Conservation (phyloP, 208 protist genomes). For the Porcisia hertigi region DNA sequence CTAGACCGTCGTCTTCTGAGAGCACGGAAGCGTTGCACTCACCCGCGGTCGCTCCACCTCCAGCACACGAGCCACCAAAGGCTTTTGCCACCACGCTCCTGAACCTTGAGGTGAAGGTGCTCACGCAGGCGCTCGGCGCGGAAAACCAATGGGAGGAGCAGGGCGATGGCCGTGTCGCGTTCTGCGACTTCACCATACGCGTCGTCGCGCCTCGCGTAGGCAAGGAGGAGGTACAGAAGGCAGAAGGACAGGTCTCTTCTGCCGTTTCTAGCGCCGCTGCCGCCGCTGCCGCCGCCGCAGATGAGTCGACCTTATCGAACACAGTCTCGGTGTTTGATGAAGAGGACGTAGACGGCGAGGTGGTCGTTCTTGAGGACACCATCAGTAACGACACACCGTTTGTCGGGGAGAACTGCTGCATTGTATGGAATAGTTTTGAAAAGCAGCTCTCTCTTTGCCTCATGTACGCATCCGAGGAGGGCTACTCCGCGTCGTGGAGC, state of each 20-base stretch:
- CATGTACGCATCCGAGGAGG: constrained; percentile 76
- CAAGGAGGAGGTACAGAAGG: constrained; percentile 10
- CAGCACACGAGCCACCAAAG: not conserved
- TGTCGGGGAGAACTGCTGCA: constrained; percentile 85
- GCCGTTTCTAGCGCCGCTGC: not conserved
- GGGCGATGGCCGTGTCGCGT: constrained; percentile 63
- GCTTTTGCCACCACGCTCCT: constrained; percentile 36
- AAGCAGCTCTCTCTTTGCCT: constrained; percentile 76
- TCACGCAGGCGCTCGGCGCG: constrained; percentile 65
- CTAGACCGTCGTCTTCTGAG: not conserved
- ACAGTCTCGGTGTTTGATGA: constrained; percentile 32
- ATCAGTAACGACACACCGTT: constrained; percentile 79
- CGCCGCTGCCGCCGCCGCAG: not conserved
- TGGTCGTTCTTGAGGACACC: constrained; percentile 69
- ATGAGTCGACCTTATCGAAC: constrained; percentile 1
- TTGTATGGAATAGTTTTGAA: constrained; percentile 87
- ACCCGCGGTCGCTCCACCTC: not conserved
- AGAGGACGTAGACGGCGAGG: constrained; percentile 19
- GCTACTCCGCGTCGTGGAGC: constrained; percentile 75
- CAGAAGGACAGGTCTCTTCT: not conserved
- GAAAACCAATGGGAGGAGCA: constrained; percentile 76
- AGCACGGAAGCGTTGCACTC: not conserved
- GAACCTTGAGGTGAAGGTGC: constrained; percentile 77
- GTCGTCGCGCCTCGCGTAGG: constrained; percentile 27
- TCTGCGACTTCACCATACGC: constrained; percentile 64